Evolutionary conservation across 129 eudicot species (phyloP).

Genomic region (Daucus carota): DNA sequence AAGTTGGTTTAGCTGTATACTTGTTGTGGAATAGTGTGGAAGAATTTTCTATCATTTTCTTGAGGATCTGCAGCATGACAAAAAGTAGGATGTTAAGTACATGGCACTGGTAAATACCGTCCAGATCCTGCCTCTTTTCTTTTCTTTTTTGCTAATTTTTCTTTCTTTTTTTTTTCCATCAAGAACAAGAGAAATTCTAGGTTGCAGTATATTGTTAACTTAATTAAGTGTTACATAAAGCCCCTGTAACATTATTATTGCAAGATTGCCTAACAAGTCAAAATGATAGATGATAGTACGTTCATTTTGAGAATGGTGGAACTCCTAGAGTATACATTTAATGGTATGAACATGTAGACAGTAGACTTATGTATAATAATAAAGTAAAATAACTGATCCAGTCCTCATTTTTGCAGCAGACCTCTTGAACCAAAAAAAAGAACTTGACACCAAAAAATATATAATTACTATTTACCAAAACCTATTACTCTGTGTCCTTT

Average conservation of each 20-base stretch:
- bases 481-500: background rate
- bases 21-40: constrained; percentile 63
- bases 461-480: no score
- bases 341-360: background rate
- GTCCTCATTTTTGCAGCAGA: background rate
- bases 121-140: background rate
- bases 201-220: background rate
- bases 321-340: background rate
- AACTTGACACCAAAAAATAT: background rate
- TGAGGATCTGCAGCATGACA: constrained; percentile 51
- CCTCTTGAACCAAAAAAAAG: background rate
- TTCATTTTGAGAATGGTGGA: background rate
- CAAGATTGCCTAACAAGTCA: background rate
- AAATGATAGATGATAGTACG: background rate
- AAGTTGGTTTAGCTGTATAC: constrained; percentile 49
- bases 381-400: background rate
- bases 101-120: constrained; percentile 1
- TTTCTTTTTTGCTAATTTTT: no score
- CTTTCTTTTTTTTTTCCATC: no score
- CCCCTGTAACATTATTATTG: background rate
- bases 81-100: constrained; percentile 5
- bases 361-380: background rate
- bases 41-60: constrained; percentile 53
- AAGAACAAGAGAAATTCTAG: background rate
- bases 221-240: background rate